phyloP scores from a whole-genome alignment of 2,329 filamentous ascomycete species.

The Neospermospora avenae region DNA sequence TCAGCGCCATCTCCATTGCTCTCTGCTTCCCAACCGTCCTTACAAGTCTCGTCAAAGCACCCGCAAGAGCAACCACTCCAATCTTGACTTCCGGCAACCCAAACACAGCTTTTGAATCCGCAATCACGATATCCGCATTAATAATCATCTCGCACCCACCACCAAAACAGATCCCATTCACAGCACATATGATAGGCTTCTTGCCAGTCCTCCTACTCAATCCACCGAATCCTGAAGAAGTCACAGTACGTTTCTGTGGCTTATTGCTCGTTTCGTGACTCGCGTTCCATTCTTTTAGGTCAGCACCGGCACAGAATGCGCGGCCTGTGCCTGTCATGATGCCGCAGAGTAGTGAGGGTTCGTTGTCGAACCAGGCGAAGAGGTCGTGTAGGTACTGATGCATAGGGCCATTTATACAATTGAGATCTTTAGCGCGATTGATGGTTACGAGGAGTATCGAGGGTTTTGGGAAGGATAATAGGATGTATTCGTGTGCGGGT shows the following conservation, averaged over 20 bases:
- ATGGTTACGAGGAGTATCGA: constrained; percentile 58
- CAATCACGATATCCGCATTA: constrained; percentile 71
- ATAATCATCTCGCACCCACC: constrained; percentile 75
- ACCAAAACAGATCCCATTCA: constrained; percentile 72
- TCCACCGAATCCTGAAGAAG: constrained; percentile 58
- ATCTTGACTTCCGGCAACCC: constrained; percentile 68
- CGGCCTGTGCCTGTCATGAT: constrained; percentile 61
- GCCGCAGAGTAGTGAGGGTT: constrained; percentile 55
- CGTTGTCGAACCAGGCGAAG: constrained; percentile 60
- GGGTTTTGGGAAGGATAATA: constrained; percentile 48
- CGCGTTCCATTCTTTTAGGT: constrained; percentile 62
- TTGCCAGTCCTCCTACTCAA: constrained; percentile 63
- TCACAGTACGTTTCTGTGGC: constrained; percentile 3
- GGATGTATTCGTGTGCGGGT: constrained; percentile 15
- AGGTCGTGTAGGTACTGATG: constrained; percentile 42
- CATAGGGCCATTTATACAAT: constrained; percentile 45
- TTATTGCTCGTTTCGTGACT: constrained; percentile 36
- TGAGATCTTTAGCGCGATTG: constrained; percentile 55
- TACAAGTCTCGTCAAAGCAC: constrained; percentile 64
- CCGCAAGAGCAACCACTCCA: constrained; percentile 69
- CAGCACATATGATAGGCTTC: constrained; percentile 74
- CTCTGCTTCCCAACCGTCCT: constrained; percentile 65
- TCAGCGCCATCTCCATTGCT: constrained; percentile 68
- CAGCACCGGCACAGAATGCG: constrained; percentile 66
- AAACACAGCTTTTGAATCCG: constrained; percentile 56